These are phyloP conservation scores for Maudiozyma saulgeensis DNA, from an alignment of 805 yeast species.

Conservation along the genomic window DNA sequence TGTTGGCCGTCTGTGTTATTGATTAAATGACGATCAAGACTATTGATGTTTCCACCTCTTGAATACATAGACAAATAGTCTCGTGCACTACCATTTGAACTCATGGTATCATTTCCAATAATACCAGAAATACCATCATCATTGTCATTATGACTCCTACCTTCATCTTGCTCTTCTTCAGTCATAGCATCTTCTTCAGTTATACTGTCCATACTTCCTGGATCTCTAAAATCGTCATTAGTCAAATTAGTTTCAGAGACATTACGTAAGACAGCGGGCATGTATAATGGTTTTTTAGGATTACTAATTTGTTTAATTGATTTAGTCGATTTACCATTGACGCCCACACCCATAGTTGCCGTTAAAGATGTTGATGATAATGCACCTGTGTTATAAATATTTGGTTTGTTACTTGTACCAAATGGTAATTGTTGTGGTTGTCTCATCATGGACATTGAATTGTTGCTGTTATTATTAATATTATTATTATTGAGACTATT, in stretches of 20 bases:
- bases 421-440: neutral
- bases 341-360: neutral
- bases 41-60: neutral
- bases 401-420: neutral
- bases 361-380: neutral
- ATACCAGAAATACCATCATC: neutral
- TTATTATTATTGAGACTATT: neutral
- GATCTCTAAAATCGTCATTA: slow-evolving; percentile 26
- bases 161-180: neutral
- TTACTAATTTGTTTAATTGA: slow-evolving; percentile 59
- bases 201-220: neutral
- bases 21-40: neutral
- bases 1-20: neutral
- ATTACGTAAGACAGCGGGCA: slow-evolving; percentile 78
- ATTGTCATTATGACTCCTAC: neutral
- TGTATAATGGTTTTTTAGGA: slow-evolving; percentile 77
- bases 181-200: neutral
- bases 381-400: neutral
- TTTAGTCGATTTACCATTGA: neutral
- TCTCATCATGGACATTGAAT: neutral
- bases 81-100: neutral
- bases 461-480: neutral
- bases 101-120: neutral
- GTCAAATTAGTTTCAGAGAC: slow-evolving; percentile 36
- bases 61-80: neutral